Base-by-base conservation (phyloP, 768 basidiomycete species). In the Termitomyces titanicus region DNA sequence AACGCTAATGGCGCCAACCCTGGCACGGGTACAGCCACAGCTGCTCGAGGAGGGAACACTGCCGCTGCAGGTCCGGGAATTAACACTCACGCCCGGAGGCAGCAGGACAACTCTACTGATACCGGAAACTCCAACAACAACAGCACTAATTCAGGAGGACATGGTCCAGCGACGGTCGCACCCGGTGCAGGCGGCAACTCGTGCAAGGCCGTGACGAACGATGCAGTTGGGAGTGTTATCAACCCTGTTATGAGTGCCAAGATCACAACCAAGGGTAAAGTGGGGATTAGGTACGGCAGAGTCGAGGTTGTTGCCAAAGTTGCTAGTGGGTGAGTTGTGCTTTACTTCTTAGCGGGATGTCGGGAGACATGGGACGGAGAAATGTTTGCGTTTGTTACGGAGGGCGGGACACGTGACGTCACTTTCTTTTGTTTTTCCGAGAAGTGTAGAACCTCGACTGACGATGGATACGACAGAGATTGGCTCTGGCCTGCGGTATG, bases 401-500 rank as follows among this genome's bases (percentile, higher is more conserved):
- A 13, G 42, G 35, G 9, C 27, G 48, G 17, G 11, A 20, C 50
- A 51, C 39, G 50, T 51, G 51, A 53, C 8, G 17, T 44, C 40
- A 31, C 43, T 3, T 25, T 25, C 22, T 45, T 24, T 45, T 45
- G 6, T 17, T 6, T 24, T 45, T 22, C 24, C 11, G 18, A 3
- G 37, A 5, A 11, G 5, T 24, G 6, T 24, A 25, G 4, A 7
- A n/a, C 22, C 11, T 22, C 13, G 11, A 35, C 31, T 45, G 5
- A 46, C 17, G 1, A 5, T 18, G 17, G 20, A 1, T 1, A 2
- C 3, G 11, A 0, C 25, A 75, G 75, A 0, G 77, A 80, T 62
- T 90, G 88, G 86, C 80, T 89, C 68, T 88, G 85, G 84, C 88
- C 88, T 5, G 81, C 83, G 0, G 74, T 89, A 22, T 87, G 85